Conservation (phyloP, 1,139 yeast genomes). For the Kodamaea derodonti region DNA sequence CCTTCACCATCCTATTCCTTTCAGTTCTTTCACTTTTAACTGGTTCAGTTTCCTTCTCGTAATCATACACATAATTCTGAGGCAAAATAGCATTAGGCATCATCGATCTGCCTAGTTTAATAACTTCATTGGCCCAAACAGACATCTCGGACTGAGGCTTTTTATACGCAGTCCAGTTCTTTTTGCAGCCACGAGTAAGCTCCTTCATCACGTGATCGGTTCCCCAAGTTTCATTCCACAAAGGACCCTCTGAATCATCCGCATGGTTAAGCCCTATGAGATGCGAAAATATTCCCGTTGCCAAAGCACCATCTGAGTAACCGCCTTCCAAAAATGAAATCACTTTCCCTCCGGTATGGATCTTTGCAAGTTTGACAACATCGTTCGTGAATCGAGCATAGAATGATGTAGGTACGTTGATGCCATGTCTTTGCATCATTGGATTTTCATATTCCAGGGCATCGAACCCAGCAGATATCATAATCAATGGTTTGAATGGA, state of each 20-base stretch:
- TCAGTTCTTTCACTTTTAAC: constrained; percentile 12
- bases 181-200: constrained; percentile 65
- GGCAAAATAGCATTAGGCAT: constrained; percentile 56
- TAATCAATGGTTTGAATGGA: constrained; percentile 68
- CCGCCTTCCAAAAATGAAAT: constrained; percentile 83
- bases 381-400: constrained; percentile 73
- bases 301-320: constrained; percentile 77
- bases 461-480: constrained; percentile 84
- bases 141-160: constrained; percentile 44
- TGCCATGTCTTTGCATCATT: constrained; percentile 83
- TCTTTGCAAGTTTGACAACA: constrained; percentile 59
- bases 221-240: constrained; percentile 67
- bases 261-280: constrained; percentile 56
- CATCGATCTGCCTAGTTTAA: constrained; percentile 63
- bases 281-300: constrained; percentile 80
- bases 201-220: constrained; percentile 61
- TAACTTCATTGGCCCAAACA: constrained; percentile 68
- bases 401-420: constrained; percentile 79
- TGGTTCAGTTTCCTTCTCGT: constrained; percentile 12
- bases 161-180: constrained; percentile 59
- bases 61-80: constrained; percentile 34
- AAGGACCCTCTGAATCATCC: constrained; percentile 42
- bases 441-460: constrained; percentile 82
- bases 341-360: constrained; percentile 60
- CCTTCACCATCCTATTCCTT: constrained; percentile 30